Base-by-base conservation (phyloP, 164 flowering plant species). In the Piper betle region DNA sequence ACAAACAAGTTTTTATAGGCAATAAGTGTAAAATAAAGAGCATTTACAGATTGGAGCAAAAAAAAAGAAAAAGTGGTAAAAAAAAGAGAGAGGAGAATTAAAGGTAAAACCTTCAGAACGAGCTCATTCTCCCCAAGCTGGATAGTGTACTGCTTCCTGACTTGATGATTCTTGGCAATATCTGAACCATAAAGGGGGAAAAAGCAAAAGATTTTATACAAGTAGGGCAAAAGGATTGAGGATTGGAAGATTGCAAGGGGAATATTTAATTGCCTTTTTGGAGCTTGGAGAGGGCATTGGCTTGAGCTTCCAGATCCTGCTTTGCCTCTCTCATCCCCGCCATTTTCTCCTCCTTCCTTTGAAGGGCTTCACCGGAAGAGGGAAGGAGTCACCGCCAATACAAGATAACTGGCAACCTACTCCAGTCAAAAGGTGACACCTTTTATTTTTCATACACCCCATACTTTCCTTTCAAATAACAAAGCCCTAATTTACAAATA, bases 121-220 rank as follows among this genome's bases (percentile, higher is more conserved):
- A 93, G 91, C 76, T 93, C 99, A 68, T 93, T 93, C 73, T 93
- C 99, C 19, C 99, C 97, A 3, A 90, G 86, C 75, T 93, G 99
- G 61, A 90, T 80, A 0, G 97, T 93, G 77, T 90, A 93, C 77
- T 88, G 89, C 88, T 90, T 93, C 68, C 96, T 81, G 48, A 90
- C 86, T 81, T 90, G 91, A 50, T 93, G 97, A 64, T 93, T 90
- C 81, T 86, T 90, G 10, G 84, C 75, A 54, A 90, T 83, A 67
- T 93, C 99, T 91, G 80, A 13, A 60, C 33, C 11, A 39, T 15
- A 37, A 42, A 41, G 37, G 16, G 5, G n/a, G 43, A 7, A 4
- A 18, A 6, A n/a, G 37, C 7, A 4, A 17, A n/a, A 37, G 37
- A 37, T n/a, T 39, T 19, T 0, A 15, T 2, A 60, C 5, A 4